Conservation (phyloP, 306 rosid species). For the Fragaria nilgerrensis region DNA sequence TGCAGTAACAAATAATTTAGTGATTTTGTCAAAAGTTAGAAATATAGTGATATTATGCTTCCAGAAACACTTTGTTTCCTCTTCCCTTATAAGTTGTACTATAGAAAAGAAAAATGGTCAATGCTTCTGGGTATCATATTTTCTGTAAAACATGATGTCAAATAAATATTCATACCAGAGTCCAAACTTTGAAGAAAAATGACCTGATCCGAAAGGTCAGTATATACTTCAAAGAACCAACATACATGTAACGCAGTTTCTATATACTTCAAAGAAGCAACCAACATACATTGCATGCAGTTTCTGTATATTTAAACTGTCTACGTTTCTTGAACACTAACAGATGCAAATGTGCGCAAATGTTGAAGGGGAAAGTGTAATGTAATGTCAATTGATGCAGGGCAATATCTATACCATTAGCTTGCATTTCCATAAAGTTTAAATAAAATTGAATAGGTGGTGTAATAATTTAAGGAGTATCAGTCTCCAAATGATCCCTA, state of each 20-base stretch:
- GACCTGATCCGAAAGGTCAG: background rate
- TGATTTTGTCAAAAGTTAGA: conserved; percentile 43
- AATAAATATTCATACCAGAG: background rate
- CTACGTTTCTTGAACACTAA: background rate
- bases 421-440: background rate
- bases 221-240: too few species aligned
- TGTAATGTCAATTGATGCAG: background rate
- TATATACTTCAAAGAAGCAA: background rate
- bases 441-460: background rate
- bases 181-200: background rate
- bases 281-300: background rate
- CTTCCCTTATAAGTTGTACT: conserved; percentile 24
- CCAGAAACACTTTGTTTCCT: conserved; percentile 10
- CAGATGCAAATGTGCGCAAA: background rate
- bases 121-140: conserved; percentile 5
- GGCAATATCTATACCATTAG: background rate
- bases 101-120: background rate
- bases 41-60: conserved; percentile 38
- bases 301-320: background rate
- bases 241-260: background rate
- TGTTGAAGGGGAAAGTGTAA: background rate
- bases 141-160: background rate
- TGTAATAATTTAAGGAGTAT: conserved; percentile 1
- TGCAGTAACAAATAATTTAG: conserved; percentile 56
- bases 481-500: conserved; percentile 20